Evolutionary conservation across 73 alveolate species (phyloP).

Genomic region (Effrenium voratum): DNA sequence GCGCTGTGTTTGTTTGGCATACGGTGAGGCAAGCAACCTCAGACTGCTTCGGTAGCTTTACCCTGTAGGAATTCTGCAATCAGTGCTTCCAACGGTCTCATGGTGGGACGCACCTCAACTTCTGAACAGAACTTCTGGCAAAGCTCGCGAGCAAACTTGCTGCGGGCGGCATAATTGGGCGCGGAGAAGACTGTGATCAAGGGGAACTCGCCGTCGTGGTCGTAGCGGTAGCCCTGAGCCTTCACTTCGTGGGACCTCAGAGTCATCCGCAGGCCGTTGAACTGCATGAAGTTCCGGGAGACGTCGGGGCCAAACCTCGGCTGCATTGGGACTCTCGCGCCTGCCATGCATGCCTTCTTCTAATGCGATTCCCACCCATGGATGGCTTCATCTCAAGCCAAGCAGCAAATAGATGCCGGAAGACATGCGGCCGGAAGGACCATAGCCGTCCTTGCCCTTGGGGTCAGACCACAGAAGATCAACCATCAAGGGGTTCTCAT

Average conservation of each 20-base stretch:
- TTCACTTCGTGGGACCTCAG: conserved; percentile 93
- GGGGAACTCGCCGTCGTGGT: conserved; percentile 86
- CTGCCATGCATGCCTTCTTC: neutral
- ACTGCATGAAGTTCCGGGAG: conserved; percentile 80
- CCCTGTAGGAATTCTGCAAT: no score
- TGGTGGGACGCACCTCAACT: no score
- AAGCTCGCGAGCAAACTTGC: no score
- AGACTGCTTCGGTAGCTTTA: no score
- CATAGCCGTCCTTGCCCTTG: conserved; percentile 94
- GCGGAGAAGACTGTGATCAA: conserved; percentile 94
- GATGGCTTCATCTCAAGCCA: neutral
- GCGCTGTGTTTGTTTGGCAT: no score
- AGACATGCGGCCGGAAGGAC: conserved; percentile 94
- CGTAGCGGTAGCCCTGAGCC: conserved; percentile 94
- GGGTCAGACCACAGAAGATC: conserved; percentile 92
- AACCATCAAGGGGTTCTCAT: conserved; percentile 92
- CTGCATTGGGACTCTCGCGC: neutral
- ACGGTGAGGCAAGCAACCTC: no score
- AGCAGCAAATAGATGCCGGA: conserved; percentile 82
- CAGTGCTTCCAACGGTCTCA: no score
- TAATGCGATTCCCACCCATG: neutral
- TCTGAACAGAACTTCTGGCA: no score
- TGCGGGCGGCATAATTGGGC: conserved; percentile 56
- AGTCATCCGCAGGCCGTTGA: conserved; percentile 71
- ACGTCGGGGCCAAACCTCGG: conserved; percentile 92